Evolutionary conservation across 352 stramenopile species (phyloP).

Genomic region (Pythium grandisporangium): DNA sequence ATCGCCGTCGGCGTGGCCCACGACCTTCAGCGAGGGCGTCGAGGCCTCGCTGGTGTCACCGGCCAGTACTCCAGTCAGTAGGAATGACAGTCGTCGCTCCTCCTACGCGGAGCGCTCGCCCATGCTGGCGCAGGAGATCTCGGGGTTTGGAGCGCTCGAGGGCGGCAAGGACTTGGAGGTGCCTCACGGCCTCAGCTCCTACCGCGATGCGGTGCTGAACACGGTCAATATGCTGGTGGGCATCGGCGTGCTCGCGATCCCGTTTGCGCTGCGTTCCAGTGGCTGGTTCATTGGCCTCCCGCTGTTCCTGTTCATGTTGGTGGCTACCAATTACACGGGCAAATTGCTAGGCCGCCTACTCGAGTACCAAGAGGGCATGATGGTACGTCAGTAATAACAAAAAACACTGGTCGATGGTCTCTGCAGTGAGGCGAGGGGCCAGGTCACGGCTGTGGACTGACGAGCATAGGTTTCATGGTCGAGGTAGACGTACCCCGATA

Average conservation of each 20-base stretch:
- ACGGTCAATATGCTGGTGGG: conserved; percentile 83
- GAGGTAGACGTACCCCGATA: conserved; percentile 62
- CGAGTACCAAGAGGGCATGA: conserved; percentile 76
- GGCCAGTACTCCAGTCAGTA: conserved; percentile 14
- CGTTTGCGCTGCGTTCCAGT: conserved; percentile 72
- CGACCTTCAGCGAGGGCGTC: conserved; percentile 65
- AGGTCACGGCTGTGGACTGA: background rate
- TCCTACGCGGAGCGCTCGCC: conserved; percentile 36
- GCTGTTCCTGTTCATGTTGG: conserved; percentile 77
- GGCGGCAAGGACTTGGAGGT: conserved; percentile 3
- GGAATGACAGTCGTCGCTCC: conserved; percentile 16
- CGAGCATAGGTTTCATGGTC: background rate
- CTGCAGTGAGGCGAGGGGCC: background rate
- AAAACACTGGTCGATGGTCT: no score
- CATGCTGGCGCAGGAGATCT: conserved; percentile 20
- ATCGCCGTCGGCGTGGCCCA: conserved; percentile 43
- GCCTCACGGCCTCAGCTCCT: conserved; percentile 43
- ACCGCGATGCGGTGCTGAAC: conserved; percentile 73
- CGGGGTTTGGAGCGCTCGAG: conserved; percentile 1
- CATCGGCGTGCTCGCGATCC: conserved; percentile 75
- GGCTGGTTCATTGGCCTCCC: conserved; percentile 54
- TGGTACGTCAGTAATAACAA: conserved; percentile 22
- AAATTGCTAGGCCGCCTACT: conserved; percentile 78
- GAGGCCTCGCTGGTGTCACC: conserved; percentile 39
- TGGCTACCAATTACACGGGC: conserved; percentile 82